Conservation (phyloP, 192 early-diverging fungal species). For the Chytriomyces sp. region DNA sequence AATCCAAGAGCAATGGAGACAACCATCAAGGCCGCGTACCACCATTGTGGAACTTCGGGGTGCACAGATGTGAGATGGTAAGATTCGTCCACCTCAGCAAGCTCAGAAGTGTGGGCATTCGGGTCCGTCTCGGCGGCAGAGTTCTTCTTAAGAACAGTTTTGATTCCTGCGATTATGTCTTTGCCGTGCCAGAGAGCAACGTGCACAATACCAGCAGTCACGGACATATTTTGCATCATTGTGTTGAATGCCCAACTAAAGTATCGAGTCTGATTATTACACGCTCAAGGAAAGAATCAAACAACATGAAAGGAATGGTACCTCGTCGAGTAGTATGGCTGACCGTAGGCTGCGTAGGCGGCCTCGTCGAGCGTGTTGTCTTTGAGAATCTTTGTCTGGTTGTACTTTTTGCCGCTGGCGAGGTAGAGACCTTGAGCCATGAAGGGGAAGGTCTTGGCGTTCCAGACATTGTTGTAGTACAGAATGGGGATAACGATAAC, state of each 20-base stretch:
- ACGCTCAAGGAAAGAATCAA: no score
- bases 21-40: slow-evolving; percentile 61
- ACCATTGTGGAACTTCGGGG: slow-evolving; percentile 77
- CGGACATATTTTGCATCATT: slow-evolving; percentile 22
- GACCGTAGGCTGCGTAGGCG: neutral
- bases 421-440: slow-evolving; percentile 17
- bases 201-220: slow-evolving; percentile 38
- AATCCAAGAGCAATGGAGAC: slow-evolving; percentile 26
- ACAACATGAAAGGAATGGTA: neutral
- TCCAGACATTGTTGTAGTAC: slow-evolving; percentile 34
- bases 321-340: neutral
- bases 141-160: neutral
- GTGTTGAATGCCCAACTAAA: neutral
- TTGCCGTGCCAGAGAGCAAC: slow-evolving; percentile 28
- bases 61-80: slow-evolving; percentile 71
- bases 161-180: slow-evolving; percentile 7
- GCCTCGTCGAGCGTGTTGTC: neutral
- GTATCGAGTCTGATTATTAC: no score
- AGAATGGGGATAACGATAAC: slow-evolving; percentile 68
- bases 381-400: slow-evolving; percentile 29
- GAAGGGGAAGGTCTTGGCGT: slow-evolving; percentile 37
- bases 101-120: neutral
- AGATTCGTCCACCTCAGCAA: slow-evolving; percentile 42
- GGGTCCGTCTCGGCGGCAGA: neutral
- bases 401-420: slow-evolving; percentile 14